phyloP scores from a whole-genome alignment of 2,329 filamentous ascomycete species.

The Aspergillus sp. region DNA sequence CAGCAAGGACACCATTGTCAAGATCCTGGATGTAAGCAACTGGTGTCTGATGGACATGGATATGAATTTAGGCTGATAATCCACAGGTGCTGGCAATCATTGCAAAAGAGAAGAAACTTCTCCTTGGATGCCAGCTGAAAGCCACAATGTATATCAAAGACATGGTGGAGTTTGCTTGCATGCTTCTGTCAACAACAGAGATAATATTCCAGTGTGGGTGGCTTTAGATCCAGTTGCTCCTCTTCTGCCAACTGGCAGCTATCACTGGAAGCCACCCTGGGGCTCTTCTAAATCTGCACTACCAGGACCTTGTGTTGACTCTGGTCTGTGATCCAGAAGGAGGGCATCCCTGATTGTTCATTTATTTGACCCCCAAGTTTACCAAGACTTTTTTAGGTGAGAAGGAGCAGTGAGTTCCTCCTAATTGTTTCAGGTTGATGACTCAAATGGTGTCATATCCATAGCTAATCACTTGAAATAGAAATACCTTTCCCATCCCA shows the following conservation, averaged over 20 bases:
- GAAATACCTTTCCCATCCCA: constrained; percentile 27
- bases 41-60: constrained; percentile 1
- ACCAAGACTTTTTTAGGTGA: constrained; percentile 17
- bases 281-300: constrained; percentile 17
- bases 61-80: constrained; percentile 6
- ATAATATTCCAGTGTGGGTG: constrained; percentile 23
- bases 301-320: constrained; percentile 17
- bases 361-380: constrained; percentile 18
- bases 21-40: constrained; percentile 13
- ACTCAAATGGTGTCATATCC: too few relatives aligned
- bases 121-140: constrained; percentile 14
- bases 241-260: constrained; percentile 19
- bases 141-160: constrained; percentile 26
- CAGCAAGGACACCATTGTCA: constrained; percentile 12
- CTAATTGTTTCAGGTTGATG: neutral
- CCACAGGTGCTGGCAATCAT: constrained; percentile 20
- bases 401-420: constrained; percentile 18
- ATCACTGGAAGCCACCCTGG: constrained; percentile 19
- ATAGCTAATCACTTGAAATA: constrained; percentile 7
- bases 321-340: constrained; percentile 19
- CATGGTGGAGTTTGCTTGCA: constrained; percentile 21
- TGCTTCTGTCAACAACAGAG: constrained; percentile 23
- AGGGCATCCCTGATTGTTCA: constrained; percentile 15
- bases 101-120: constrained; percentile 17
- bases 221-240: constrained; percentile 15